Evolutionary conservation across 2,329 filamentous ascomycete species (phyloP).

Genomic region (Colletotrichum sp.): DNA sequence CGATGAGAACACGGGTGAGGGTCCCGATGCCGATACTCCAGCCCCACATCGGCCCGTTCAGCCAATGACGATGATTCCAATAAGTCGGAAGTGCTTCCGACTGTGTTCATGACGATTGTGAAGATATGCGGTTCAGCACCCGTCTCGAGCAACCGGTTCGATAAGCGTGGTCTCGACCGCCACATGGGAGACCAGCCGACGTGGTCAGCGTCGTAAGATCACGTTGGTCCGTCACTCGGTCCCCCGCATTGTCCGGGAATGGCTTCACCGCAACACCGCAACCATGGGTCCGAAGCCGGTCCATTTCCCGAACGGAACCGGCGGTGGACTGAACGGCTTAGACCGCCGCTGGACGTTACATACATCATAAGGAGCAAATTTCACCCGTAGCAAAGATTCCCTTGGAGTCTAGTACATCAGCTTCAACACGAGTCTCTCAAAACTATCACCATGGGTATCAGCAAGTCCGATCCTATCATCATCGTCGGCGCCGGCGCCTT

Average conservation of each 20-base stretch:
- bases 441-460: constrained; percentile 21
- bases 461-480: constrained; percentile 32
- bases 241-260: not conserved
- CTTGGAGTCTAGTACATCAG: not conserved
- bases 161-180: not conserved
- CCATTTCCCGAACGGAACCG: not conserved
- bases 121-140: not conserved
- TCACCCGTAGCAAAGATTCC: not conserved
- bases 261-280: not conserved
- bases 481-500: constrained; percentile 53
- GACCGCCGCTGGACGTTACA: not conserved
- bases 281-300: not conserved
- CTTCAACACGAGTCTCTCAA: not conserved
- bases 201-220: not conserved
- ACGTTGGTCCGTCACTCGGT: not conserved
- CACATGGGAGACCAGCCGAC: not conserved
- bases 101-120: not conserved
- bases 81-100: not conserved
- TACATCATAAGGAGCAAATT: not conserved
- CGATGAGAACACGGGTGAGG: not conserved
- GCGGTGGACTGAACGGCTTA: not conserved
- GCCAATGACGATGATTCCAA: not conserved
- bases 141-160: not conserved
- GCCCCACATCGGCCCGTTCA: not conserved
- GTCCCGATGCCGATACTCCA: not conserved